Evolutionary conservation across 305 asterid genomes (phyloP).

Genomic region (Striga hermonthica): DNA sequence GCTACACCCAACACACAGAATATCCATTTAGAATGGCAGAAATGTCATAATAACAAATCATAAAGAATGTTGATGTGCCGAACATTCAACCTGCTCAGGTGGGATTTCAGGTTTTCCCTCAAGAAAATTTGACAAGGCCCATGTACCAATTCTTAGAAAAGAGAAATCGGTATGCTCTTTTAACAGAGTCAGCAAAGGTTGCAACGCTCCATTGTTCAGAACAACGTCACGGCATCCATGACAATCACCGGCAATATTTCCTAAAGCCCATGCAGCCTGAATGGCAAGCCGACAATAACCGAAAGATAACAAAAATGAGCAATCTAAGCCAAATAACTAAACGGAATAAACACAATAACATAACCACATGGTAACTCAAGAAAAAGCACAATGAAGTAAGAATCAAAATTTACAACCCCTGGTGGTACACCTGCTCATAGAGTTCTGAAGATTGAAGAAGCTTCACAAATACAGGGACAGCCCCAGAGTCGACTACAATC

Average conservation of each 20-base stretch:
- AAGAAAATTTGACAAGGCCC: slow-evolving; percentile 18
- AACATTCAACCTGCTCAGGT: slow-evolving; percentile 3
- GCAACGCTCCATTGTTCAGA: slow-evolving; percentile 23
- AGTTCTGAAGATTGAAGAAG: slow-evolving; percentile 9
- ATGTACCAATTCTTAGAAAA: slow-evolving; percentile 18
- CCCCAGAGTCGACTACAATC: slow-evolving; percentile 5
- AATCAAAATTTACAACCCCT: neutral
- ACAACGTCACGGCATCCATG: slow-evolving; percentile 13
- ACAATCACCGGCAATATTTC: slow-evolving; percentile 28
- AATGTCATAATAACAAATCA: neutral
- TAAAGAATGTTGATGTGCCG: neutral
- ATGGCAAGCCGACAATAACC: neutral
- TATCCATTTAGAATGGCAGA: too few relatives aligned
- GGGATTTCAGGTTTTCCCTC: slow-evolving; percentile 18
- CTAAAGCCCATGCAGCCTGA: slow-evolving; percentile 26
- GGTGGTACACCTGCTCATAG: slow-evolving; percentile 3
- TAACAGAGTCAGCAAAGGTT: slow-evolving; percentile 17
- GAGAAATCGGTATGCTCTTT: slow-evolving; percentile 6
- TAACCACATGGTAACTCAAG: too few relatives aligned
- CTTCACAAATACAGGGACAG: slow-evolving; percentile 20
- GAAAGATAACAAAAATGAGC: neutral
- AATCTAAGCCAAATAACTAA: too few relatives aligned
- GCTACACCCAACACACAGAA: slow-evolving; percentile 10
- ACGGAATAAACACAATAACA: too few relatives aligned
- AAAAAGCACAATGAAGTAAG: neutral